Evolutionary conservation across 371 early-diverging fungal species (phyloP), one percentile per base, ranked within the genome.

Genomic region (Mucor sp.): DNA sequence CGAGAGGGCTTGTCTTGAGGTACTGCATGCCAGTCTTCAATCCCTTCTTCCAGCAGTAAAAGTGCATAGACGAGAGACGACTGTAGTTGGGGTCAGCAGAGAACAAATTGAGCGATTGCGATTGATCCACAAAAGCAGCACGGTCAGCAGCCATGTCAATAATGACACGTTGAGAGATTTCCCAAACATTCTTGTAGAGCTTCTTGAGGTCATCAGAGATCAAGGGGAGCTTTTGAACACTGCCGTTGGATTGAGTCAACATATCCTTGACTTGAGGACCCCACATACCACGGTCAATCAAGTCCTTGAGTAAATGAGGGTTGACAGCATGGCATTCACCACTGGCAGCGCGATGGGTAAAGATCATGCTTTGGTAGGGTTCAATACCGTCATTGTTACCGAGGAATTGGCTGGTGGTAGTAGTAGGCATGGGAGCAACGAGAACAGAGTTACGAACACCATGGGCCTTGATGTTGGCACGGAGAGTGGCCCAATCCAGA

Each of bases 1-100:
- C 96, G 12, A 90, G 91, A 15, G 96, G 99, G 48, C 94, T 89
- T 12, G 99, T 92, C 56, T 97, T 92, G 62, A 99, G 84, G 76
- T 98, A 99, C 79, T 99, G 99, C 97, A 98, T 97, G 70, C 99
- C 99, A 7, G 99, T 99, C 93, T 99, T 99, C 30, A 99, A 85
- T 0, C 99, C 99, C 78, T 88, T 89, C 83, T 93, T 93, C 97
- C 97, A 99, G 17, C 95, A 96, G 78, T 97, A 97, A 74, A 99
- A 99, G 82, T 99, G 99, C 99, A 99, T 99, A 48, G 90, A 89
- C 9, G 97, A 96, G 56, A 99, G 89, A 82, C 95, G 92, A 69
- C 91, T 91, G 78, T 91, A 95, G 68, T 90, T 95, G n/a, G 99
- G 95, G 47, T 94, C 93, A 37, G 93, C 93, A 69, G 98, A 85